Evolutionary conservation across 1,284 basidiomycete species (phyloP).

Genomic region (Cutaneotrichosporon sp.): DNA sequence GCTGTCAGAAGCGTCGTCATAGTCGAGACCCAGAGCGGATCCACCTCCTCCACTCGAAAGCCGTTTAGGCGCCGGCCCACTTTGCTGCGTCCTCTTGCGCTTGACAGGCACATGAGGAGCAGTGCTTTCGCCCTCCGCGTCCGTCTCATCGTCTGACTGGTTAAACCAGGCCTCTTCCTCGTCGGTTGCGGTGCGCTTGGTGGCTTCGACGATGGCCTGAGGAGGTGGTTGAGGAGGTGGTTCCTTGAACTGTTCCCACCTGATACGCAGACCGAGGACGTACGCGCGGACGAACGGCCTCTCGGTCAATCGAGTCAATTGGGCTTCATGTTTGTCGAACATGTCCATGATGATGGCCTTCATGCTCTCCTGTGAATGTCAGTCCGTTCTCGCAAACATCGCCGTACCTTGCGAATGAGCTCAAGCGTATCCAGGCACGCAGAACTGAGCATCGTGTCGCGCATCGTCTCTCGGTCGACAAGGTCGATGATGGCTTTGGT

Average conservation of each 20-base stretch:
- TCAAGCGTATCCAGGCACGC: conserved; percentile 96
- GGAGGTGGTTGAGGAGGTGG: conserved; percentile 60
- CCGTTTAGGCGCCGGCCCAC: conserved; percentile 22
- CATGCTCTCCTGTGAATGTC: conserved; percentile 69
- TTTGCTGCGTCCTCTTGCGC: conserved; percentile 32
- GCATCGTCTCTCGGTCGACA: conserved; percentile 72
- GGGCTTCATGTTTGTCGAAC: conserved; percentile 71
- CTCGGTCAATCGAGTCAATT: conserved; percentile 66
- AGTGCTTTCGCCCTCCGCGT: background rate
- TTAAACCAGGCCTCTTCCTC: conserved; percentile 87
- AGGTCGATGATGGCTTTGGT: conserved; percentile 79
- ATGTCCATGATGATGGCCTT: conserved; percentile 80
- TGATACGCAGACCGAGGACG: conserved; percentile 62
- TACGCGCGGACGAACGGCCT: conserved; percentile 42
- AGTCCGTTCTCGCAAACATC: background rate
- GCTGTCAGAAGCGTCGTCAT: conserved; percentile 52
- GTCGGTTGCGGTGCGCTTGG: conserved; percentile 56
- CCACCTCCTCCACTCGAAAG: conserved; percentile 18
- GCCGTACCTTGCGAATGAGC: conserved; percentile 70
- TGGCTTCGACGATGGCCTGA: conserved; percentile 61
- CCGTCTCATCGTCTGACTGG: conserved; percentile 60
- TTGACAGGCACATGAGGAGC: conserved; percentile 23
- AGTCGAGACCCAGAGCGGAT: conserved; percentile 44
- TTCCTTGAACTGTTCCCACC: conserved; percentile 90
- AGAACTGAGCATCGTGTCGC: conserved; percentile 90